Percentiles rank a stretch among this genome's conserved stretches.
Conservation (phyloP, 352 stramenopile species). For the Globisporangium recalcitrans region DNA sequence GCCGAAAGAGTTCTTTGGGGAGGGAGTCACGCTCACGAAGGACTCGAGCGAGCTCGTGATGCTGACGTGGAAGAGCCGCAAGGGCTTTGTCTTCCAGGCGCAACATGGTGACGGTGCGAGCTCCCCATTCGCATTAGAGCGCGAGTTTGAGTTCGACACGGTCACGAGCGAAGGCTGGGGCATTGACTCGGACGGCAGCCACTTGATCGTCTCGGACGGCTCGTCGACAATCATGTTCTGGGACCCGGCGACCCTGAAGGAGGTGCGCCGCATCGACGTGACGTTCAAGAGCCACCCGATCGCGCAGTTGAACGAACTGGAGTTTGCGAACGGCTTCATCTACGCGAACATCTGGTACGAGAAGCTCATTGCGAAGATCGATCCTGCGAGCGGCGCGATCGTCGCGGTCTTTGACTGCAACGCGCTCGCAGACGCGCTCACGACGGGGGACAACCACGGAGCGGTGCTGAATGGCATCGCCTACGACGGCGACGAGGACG, state of each 20-base stretch:
- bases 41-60: slow-evolving; percentile 72
- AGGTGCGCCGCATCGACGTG: slow-evolving; percentile 70
- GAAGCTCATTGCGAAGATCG: slow-evolving; percentile 90
- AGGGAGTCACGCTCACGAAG: slow-evolving; percentile 83
- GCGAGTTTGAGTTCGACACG: slow-evolving; percentile 76
- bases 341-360: slow-evolving; percentile 95
- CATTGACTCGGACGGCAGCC: slow-evolving; percentile 76
- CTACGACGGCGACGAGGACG: slow-evolving; percentile 82
- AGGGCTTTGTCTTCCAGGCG: slow-evolving; percentile 78
- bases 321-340: slow-evolving; percentile 89
- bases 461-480: slow-evolving; percentile 94
- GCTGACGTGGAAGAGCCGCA: slow-evolving; percentile 89
- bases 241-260: slow-evolving; percentile 73
- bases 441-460: slow-evolving; percentile 38
- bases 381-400: slow-evolving; percentile 78
- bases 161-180: slow-evolving; percentile 89
- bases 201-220: slow-evolving; percentile 86
- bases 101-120: slow-evolving; percentile 24
- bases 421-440: slow-evolving; percentile 49
- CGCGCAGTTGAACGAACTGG: slow-evolving; percentile 91
- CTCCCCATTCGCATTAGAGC: slow-evolving; percentile 26
- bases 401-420: slow-evolving; percentile 88
- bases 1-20: slow-evolving; percentile 76
- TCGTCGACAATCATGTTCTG: slow-evolving; percentile 89
- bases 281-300: slow-evolving; percentile 42